Evolutionary conservation across 2,329 filamentous ascomycete species (phyloP).

Genomic region (Mariannaea sp.): DNA sequence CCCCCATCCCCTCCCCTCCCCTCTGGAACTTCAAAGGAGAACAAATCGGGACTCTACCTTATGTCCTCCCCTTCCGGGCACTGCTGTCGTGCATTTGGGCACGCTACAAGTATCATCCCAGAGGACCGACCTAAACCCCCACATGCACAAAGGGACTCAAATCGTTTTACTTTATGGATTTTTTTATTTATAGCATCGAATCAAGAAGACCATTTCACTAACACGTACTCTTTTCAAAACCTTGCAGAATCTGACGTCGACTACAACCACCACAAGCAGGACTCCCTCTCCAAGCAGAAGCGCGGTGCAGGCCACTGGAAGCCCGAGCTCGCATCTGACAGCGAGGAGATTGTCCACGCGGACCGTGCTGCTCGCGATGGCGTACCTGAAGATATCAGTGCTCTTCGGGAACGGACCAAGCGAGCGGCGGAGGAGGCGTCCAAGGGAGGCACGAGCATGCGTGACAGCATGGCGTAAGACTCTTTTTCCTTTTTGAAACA

Average conservation of each 20-base stretch:
- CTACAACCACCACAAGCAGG: conserved; percentile 64
- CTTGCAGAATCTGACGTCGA: conserved; percentile 45
- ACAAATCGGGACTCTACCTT: no score
- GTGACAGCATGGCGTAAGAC: conserved; percentile 50
- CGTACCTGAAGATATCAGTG: conserved; percentile 47
- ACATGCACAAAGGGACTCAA: no score
- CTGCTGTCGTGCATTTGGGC: no score
- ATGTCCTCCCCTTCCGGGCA: no score
- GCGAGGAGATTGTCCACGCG: conserved; percentile 77
- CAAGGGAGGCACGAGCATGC: conserved; percentile 55
- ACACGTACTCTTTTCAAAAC: no score
- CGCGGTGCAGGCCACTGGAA: conserved; percentile 76
- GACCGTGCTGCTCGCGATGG: conserved; percentile 52
- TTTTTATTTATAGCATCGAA: no score
- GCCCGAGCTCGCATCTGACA: conserved; percentile 75
- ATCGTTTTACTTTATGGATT: no score
- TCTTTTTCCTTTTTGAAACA: no score
- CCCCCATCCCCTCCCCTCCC: background rate
- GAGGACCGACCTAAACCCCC: no score
- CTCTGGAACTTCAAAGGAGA: no score
- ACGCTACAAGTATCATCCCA: no score
- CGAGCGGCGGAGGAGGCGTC: conserved; percentile 51
- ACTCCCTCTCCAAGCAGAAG: conserved; percentile 69
- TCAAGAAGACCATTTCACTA: no score
- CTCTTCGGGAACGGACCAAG: conserved; percentile 65